Conservation (phyloP, 768 basidiomycete genomes). For the Favolaschia claudopus region DNA sequence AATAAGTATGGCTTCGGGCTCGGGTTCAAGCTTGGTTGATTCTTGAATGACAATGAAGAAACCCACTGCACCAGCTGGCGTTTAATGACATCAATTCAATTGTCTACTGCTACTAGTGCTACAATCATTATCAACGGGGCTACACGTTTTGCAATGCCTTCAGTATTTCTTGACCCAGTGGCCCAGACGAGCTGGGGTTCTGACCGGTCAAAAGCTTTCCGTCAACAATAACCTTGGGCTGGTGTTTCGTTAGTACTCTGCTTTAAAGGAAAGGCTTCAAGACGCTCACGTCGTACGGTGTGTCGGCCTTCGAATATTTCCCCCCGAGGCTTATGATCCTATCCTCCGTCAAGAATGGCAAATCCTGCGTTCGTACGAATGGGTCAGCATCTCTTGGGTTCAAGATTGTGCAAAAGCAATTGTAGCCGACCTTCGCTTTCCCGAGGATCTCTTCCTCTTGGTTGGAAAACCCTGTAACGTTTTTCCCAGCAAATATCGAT, state of each 20-base stretch:
- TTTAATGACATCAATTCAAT: too few species aligned
- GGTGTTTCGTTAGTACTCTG: not conserved
- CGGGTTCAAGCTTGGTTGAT: too few species aligned
- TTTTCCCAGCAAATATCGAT: constrained; percentile 67
- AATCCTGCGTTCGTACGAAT: constrained; percentile 37
- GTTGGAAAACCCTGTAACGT: constrained; percentile 74
- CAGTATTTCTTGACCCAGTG: constrained; percentile 51
- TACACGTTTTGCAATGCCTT: constrained; percentile 45
- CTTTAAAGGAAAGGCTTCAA: not conserved
- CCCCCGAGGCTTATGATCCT: constrained; percentile 69
- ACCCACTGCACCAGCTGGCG: too few species aligned
- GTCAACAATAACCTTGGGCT: constrained; percentile 47
- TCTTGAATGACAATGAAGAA: too few species aligned
- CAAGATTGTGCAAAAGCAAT: not conserved
- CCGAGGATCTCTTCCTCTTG: constrained; percentile 62
- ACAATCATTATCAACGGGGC: too few species aligned
- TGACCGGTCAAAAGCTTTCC: constrained; percentile 56
- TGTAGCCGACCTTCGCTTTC: constrained; percentile 47
- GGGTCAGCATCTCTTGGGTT: not conserved
- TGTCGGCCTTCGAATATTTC: constrained; percentile 60
- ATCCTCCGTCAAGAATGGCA: constrained; percentile 78
- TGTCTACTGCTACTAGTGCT: too few species aligned
- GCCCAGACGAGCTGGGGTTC: constrained; percentile 57
- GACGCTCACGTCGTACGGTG: constrained; percentile 23
- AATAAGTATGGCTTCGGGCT: too few species aligned